phyloP scores from a whole-genome alignment of 1,139 yeast genomes.

The Nakaseomyces uthaithaninus region DNA sequence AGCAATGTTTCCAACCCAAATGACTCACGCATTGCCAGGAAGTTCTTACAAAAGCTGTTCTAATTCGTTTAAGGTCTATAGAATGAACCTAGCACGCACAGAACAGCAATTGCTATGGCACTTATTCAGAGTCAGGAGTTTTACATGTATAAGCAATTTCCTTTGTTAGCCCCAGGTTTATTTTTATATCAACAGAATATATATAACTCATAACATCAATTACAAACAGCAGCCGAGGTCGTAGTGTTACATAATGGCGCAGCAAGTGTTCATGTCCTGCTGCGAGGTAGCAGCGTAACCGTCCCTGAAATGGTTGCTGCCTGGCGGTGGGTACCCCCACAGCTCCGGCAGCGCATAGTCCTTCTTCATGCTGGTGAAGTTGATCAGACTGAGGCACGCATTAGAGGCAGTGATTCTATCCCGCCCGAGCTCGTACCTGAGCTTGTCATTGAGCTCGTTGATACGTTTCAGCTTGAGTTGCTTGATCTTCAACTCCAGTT shows the following conservation, averaged over 20 bases:
- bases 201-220: too few relatives aligned
- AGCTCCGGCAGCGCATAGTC: conserved; percentile 47
- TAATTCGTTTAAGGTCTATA: too few relatives aligned
- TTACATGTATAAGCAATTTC: too few relatives aligned
- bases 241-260: conserved; percentile 38
- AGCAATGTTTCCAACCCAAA: conserved; percentile 29
- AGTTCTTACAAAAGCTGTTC: conserved; percentile 7
- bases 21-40: conserved; percentile 20
- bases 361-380: conserved; percentile 41
- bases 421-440: conserved; percentile 46
- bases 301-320: conserved; percentile 39
- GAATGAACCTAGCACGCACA: too few relatives aligned
- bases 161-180: too few relatives aligned
- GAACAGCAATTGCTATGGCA: too few relatives aligned
- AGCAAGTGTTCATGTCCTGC: conserved; percentile 32
- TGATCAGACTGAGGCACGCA: conserved; percentile 45
- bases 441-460: conserved; percentile 48
- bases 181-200: too few relatives aligned
- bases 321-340: conserved; percentile 44
- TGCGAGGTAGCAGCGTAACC: not conserved
- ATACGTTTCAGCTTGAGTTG: conserved; percentile 55
- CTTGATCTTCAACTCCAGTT: conserved; percentile 28
- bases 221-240: not conserved
- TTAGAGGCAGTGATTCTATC: conserved; percentile 64
- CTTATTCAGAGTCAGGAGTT: too few relatives aligned